A percentile compares a stretch with the other conserved stretches of the same genome.
These are phyloP conservation scores for Saturnispora halmiae DNA, from an alignment of 805 yeast species.

Conservation along the genomic window DNA sequence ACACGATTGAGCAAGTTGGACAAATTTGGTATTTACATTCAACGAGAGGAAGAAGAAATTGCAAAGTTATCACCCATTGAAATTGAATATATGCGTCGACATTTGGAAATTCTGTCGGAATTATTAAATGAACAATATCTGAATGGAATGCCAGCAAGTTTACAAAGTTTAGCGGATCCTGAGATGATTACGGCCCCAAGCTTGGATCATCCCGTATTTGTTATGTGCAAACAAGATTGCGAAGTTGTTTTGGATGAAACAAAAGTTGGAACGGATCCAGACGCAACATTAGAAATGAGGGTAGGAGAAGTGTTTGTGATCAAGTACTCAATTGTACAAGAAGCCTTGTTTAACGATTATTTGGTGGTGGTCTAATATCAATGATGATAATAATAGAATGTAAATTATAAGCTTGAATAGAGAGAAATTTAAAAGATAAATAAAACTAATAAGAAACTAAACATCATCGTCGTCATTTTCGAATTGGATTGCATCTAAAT, in stretches of 20 bases:
- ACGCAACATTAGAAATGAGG: conserved; percentile 37
- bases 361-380: conserved; percentile 1
- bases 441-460: neutral
- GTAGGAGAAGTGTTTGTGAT: conserved; percentile 35
- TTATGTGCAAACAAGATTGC: conserved; percentile 8
- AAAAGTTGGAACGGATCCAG: conserved; percentile 45
- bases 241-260: conserved; percentile 36
- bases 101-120: conserved; percentile 52
- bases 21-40: conserved; percentile 51
- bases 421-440: neutral
- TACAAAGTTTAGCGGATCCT: conserved; percentile 70
- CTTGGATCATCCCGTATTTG: conserved; percentile 64
- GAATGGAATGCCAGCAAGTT: conserved; percentile 40
- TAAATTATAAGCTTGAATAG: neutral
- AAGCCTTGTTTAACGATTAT: conserved; percentile 4
- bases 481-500: conserved; percentile 34
- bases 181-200: conserved; percentile 80
- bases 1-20: conserved; percentile 72
- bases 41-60: conserved; percentile 32
- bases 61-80: conserved; percentile 51
- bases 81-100: conserved; percentile 55
- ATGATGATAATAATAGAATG: conserved; percentile 1
- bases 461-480: conserved; percentile 31
- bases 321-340: conserved; percentile 10
- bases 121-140: conserved; percentile 64